A percentile compares a stretch with the other conserved stretches of the same genome.
Evolutionary conservation across 345 rosid genomes (phyloP).

Genomic region (Eucalyptus paniculata): DNA sequence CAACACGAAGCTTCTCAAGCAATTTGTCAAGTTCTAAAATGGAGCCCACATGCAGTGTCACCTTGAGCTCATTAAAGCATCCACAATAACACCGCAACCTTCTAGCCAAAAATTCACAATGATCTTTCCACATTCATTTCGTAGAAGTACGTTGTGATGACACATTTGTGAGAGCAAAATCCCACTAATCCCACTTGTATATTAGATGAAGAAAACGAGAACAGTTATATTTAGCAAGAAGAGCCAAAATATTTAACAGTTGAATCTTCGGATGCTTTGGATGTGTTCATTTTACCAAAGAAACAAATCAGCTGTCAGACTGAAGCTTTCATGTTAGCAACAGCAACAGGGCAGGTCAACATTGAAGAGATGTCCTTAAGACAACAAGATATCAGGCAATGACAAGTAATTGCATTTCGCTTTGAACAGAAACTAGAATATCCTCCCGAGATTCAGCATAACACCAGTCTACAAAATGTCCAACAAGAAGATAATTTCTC

Average conservation of each 20-base stretch:
- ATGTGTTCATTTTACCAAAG: background rate
- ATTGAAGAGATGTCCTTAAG: background rate
- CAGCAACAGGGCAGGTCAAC: background rate
- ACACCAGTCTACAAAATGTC: background rate
- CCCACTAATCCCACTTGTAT: background rate
- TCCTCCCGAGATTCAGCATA: background rate
- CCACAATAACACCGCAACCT: background rate
- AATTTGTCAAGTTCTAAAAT: background rate
- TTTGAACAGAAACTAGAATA: background rate
- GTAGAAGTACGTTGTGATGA: background rate
- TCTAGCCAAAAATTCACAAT: background rate
- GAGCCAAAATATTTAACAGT: background rate
- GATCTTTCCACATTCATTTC: background rate
- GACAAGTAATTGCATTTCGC: background rate
- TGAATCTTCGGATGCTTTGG: background rate
- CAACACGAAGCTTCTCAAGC: background rate
- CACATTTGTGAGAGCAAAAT: background rate
- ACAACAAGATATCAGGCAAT: background rate
- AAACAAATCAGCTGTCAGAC: background rate
- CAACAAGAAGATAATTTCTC: background rate
- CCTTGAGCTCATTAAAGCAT: background rate
- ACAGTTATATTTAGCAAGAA: background rate
- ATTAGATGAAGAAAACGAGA: background rate
- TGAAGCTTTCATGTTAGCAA: background rate
- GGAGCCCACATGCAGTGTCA: background rate